These are phyloP conservation scores for Hypomontagnella submonticulosa DNA, from an alignment of 495 filamentous ascomycete species.

Conservation along the genomic window DNA sequence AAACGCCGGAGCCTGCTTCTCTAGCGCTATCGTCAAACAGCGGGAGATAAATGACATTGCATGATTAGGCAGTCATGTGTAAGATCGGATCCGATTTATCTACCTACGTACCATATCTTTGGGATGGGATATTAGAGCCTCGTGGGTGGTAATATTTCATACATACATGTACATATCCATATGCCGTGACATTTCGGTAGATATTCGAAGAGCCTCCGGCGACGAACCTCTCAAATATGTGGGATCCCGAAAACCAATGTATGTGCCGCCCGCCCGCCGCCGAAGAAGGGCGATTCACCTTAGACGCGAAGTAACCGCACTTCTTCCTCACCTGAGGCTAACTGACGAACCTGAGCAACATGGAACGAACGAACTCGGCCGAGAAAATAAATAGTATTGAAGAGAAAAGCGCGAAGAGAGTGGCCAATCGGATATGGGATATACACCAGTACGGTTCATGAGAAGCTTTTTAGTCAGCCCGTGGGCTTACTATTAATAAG, in stretches of 20 bases:
- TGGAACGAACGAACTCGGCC: too few species aligned
- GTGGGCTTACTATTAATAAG: slow-evolving; percentile 22
- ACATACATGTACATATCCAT: too few species aligned
- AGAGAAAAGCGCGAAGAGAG: too few species aligned
- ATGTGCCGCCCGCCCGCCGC: too few species aligned
- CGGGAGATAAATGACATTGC: slow-evolving; percentile 15
- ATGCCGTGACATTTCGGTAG: too few species aligned
- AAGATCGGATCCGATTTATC: neutral
- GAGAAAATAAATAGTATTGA: too few species aligned
- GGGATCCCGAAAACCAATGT: neutral
- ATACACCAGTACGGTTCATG: neutral
- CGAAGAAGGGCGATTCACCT: slow-evolving; percentile 13
- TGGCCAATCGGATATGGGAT: slow-evolving; percentile 16
- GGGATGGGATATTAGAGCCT: too few species aligned
- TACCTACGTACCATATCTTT: too few species aligned
- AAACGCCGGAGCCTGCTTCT: slow-evolving; percentile 43
- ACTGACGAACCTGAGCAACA: too few species aligned
- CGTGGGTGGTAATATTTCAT: too few species aligned
- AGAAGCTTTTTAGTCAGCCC: slow-evolving; percentile 23
- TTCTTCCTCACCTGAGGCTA: slow-evolving; percentile 38
- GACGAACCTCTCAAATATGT: too few species aligned
- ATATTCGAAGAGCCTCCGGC: too few species aligned
- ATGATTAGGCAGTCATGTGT: slow-evolving; percentile 27
- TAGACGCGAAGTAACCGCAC: neutral
- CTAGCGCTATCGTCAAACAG: slow-evolving; percentile 29